Percentiles rank a stretch among this genome's conserved stretches.
Evolutionary conservation across 2,329 filamentous ascomycete species (phyloP).

Genomic region (Colletotrichum theobromicola): DNA sequence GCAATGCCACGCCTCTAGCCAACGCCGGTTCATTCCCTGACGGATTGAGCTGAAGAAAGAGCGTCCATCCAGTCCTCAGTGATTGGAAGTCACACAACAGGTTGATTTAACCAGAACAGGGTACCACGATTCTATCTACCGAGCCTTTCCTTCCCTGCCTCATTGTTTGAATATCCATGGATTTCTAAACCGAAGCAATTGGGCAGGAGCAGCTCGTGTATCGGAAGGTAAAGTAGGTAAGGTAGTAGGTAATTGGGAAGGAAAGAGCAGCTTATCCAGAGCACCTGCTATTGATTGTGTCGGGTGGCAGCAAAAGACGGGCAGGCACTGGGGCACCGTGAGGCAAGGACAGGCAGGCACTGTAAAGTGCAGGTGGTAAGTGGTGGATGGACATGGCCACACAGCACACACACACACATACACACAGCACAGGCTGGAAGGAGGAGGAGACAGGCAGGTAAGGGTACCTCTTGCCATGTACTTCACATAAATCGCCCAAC

Average conservation of each 20-base stretch:
- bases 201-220: not conserved
- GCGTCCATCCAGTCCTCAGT: not conserved
- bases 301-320: not conserved
- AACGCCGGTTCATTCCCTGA: not conserved
- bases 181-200: not conserved
- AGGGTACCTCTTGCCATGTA: constrained; percentile 12
- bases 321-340: not conserved
- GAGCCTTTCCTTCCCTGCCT: not conserved
- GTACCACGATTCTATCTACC: not conserved
- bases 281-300: not conserved
- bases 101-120: not conserved
- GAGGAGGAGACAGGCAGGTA: not conserved
- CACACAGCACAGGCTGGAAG: not conserved
- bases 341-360: not conserved
- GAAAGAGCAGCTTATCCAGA: not conserved
- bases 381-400: not conserved
- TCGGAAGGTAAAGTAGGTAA: not conserved
- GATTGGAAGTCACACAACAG: not conserved
- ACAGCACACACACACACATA: not conserved
- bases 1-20: not conserved
- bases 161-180: not conserved
- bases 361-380: not conserved
- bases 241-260: not conserved
- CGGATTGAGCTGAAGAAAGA: not conserved
- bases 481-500: constrained; percentile 22